A percentile compares a stretch with the other conserved stretches of the same genome.
Evolutionary conservation across 257 asterid genomes (phyloP).

Genomic region (Nicotiana tabacum): DNA sequence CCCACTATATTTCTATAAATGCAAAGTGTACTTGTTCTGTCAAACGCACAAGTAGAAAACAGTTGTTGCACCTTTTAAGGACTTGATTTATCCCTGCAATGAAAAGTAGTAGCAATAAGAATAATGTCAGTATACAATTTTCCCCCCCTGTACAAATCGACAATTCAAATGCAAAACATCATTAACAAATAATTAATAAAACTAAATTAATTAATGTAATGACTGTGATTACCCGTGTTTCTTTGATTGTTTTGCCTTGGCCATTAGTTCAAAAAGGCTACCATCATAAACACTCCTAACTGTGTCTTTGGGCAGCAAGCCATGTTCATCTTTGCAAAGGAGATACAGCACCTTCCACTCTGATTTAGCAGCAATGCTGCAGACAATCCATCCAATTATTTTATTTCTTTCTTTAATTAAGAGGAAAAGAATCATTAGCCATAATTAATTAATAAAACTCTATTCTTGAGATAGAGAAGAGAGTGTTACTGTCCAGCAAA

Average conservation of each 20-base stretch:
- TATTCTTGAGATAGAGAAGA: not conserved
- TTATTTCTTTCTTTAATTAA: not conserved
- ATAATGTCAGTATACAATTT: not conserved
- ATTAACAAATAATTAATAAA: not conserved
- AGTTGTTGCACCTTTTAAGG: not conserved
- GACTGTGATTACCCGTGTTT: not conserved
- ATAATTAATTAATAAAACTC: not conserved
- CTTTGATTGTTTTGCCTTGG: not conserved
- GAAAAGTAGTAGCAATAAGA: not conserved
- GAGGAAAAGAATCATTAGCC: not conserved
- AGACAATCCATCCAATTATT: not conserved
- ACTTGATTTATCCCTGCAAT: not conserved
- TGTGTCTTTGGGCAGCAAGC: conserved; percentile 6
- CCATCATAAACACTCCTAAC: conserved; percentile 2
- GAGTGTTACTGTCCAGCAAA: not conserved
- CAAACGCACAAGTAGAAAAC: not conserved
- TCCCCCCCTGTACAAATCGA: too few relatives aligned
- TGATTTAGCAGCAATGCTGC: conserved; percentile 8
- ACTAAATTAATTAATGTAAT: not conserved
- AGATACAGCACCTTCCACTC: conserved; percentile 8
- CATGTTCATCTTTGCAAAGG: conserved; percentile 4
- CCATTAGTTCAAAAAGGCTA: conserved; percentile 15
- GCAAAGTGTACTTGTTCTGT: not conserved
- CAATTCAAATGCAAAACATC: too few relatives aligned
- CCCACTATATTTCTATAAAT: too few relatives aligned